Percentiles rank a stretch among this genome's conserved stretches.
Conservation (phyloP, 352 stramenopile species). For the Globisporangium carolinianum region DNA sequence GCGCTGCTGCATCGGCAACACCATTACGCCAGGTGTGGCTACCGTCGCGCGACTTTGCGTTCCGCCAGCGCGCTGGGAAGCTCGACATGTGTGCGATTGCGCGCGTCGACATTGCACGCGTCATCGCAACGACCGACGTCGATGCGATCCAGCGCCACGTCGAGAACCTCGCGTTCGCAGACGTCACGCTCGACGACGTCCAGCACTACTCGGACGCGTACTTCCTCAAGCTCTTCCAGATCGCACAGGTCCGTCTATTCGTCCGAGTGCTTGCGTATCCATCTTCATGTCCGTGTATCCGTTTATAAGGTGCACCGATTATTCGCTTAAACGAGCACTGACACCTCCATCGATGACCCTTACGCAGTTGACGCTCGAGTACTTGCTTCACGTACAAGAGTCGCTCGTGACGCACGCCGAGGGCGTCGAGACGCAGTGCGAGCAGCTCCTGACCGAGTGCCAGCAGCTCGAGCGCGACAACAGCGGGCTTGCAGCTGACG, state of each 20-base stretch:
- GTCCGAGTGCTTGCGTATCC: too few species aligned
- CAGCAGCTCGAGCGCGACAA: conserved; percentile 61
- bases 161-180: conserved; percentile 76
- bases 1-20: too few species aligned
- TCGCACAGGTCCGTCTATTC: conserved; percentile 44
- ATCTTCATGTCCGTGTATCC: not conserved
- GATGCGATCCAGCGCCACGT: conserved; percentile 68
- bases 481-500: conserved; percentile 45
- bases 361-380: conserved; percentile 67
- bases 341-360: too few species aligned
- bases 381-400: conserved; percentile 79
- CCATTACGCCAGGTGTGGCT: conserved; percentile 47
- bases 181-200: conserved; percentile 77
- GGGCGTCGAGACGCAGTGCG: conserved; percentile 61
- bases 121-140: conserved; percentile 71
- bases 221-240: conserved; percentile 84
- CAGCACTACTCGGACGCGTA: conserved; percentile 82
- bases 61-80: conserved; percentile 67
- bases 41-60: conserved; percentile 63
- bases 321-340: too few species aligned
- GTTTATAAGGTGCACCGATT: too few species aligned
- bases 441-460: conserved; percentile 49
- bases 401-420: conserved; percentile 65
- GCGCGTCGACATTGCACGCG: conserved; percentile 59
- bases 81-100: conserved; percentile 67